phyloP scores from a whole-genome alignment of 176 grass and related monocot genomes.

The Lolium perenne region DNA sequence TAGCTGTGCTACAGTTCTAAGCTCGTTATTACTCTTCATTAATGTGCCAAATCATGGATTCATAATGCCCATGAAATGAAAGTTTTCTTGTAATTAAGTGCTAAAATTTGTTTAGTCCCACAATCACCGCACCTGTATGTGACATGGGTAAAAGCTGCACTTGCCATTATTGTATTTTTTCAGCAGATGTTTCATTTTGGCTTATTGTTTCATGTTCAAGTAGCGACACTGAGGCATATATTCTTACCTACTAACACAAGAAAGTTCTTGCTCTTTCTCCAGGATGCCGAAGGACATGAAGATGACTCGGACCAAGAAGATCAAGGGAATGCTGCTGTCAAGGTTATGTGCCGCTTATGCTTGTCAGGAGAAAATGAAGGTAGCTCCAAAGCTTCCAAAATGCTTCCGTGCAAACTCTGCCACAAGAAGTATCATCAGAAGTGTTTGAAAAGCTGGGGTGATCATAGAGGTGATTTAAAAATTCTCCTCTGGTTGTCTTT shows the following conservation, averaged over 20 bases:
- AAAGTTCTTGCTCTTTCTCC: conserved; percentile 26
- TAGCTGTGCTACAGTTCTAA: neutral
- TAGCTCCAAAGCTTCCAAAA: conserved; percentile 84
- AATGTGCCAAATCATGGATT: conserved; percentile 3
- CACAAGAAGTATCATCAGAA: conserved; percentile 90
- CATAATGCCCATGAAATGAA: neutral
- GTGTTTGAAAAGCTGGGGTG: conserved; percentile 92
- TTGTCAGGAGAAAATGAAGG: conserved; percentile 91
- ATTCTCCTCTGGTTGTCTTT: neutral
- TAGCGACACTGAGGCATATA: neutral
- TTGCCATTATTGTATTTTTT: conserved; percentile 5
- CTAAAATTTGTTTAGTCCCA: neutral
- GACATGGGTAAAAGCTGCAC: neutral
- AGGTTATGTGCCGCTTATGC: conserved; percentile 93
- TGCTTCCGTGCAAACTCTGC: conserved; percentile 95
- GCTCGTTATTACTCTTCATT: neutral
- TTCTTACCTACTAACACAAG: conserved; percentile 3
- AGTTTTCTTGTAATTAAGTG: neutral
- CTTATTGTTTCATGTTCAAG: conserved; percentile 6
- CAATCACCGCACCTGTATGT: conserved; percentile 23
- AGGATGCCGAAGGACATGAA: conserved; percentile 63
- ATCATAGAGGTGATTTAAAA: conserved; percentile 76
- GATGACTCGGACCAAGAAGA: conserved; percentile 51
- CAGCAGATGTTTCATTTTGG: conserved; percentile 9
- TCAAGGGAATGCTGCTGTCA: conserved; percentile 68